A percentile compares a stretch with the other conserved stretches of the same genome.
phyloP scores from a whole-genome alignment of 805 yeast species.

The Tetrapisispora iriomotensis region DNA sequence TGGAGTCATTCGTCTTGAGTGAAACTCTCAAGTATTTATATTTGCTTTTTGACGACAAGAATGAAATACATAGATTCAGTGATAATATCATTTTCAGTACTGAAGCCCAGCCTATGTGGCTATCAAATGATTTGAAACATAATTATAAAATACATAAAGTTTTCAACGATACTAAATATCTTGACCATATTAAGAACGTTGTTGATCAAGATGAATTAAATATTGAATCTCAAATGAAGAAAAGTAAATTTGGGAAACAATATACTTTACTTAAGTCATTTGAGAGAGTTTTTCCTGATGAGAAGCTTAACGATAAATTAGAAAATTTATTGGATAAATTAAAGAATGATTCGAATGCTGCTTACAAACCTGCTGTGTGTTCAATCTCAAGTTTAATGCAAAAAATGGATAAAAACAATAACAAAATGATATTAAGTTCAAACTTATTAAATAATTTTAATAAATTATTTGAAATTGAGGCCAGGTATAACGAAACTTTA shows the following conservation, averaged over 20 bases:
- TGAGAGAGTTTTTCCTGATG: background rate
- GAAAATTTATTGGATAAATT: background rate
- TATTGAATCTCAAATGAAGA: background rate
- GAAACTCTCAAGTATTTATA: constrained; percentile 82
- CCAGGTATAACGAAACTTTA: constrained; percentile 32
- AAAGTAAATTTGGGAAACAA: background rate
- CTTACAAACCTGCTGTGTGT: background rate
- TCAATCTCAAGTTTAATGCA: constrained; percentile 12
- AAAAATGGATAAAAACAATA: background rate
- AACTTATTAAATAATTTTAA: constrained; percentile 30
- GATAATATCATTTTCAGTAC: constrained; percentile 56
- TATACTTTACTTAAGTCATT: background rate
- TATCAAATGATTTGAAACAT: constrained; percentile 30
- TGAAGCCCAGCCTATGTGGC: constrained; percentile 89
- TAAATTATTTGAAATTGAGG: constrained; percentile 38
- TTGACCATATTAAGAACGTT: constrained; percentile 11
- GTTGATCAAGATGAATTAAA: constrained; percentile 1
- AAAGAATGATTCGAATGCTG: background rate
- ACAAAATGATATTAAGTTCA: constrained; percentile 30
- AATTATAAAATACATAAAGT: constrained; percentile 18
- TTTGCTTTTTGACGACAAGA: constrained; percentile 62
- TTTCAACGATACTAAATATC: constrained; percentile 13
- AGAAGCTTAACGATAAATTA: background rate
- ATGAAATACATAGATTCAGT: constrained; percentile 39
- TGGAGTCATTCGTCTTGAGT: constrained; percentile 86